Evolutionary conservation across 1,139 yeast genomes (phyloP).

Genomic region (Suhomyces yuchorum): DNA sequence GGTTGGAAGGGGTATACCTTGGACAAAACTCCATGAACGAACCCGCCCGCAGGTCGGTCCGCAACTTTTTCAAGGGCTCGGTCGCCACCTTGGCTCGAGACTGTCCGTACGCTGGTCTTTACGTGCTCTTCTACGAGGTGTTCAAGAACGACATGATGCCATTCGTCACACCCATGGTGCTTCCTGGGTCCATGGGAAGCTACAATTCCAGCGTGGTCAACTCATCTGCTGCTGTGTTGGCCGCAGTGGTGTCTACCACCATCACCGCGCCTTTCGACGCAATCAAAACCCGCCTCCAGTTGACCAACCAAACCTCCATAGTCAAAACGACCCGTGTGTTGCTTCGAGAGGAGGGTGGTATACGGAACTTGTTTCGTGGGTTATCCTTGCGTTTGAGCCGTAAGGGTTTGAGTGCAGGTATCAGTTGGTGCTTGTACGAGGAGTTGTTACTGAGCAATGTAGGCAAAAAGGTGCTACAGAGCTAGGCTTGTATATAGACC

Average conservation of each 20-base stretch:
- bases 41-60: conserved; percentile 26
- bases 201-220: conserved; percentile 60
- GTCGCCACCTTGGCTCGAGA: conserved; percentile 87
- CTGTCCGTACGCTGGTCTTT: conserved; percentile 95
- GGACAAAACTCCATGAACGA: conserved; percentile 17
- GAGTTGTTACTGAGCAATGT: conserved; percentile 60
- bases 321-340: conserved; percentile 36
- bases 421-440: conserved; percentile 96
- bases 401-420: conserved; percentile 90
- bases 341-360: conserved; percentile 57
- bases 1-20: conserved; percentile 57
- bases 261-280: conserved; percentile 96
- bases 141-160: conserved; percentile 51
- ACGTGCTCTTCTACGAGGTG: conserved; percentile 80
- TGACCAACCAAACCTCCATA: conserved; percentile 33
- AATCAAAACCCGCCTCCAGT: conserved; percentile 86
- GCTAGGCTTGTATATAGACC: conserved; percentile 9
- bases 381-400: conserved; percentile 76
- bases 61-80: conserved; percentile 83
- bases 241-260: conserved; percentile 81
- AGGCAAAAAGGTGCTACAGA: conserved; percentile 7
- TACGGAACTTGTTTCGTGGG: conserved; percentile 74
- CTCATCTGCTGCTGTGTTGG: conserved; percentile 66
- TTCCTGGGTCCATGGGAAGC: conserved; percentile 22
- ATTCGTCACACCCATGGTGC: conserved; percentile 14